Base-by-base conservation (phyloP, 441 rosid genomes). In the Jatropha multifida region DNA sequence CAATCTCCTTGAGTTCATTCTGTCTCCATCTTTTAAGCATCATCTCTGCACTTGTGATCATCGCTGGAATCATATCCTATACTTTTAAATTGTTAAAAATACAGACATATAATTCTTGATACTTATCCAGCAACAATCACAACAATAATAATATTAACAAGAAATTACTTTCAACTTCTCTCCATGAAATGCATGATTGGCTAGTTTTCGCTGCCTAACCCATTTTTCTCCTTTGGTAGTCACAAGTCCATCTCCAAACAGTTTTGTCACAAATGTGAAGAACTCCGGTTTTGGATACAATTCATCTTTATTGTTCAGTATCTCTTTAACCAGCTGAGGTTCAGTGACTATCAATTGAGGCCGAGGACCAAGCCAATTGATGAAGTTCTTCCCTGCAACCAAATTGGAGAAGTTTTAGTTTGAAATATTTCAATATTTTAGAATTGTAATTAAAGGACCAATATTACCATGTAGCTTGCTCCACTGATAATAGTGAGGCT, bases 161-260 rank as follows among this genome's bases (percentile, higher is more conserved):
- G 9, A 60, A 20, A 9, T 69, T 77, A 82, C 84, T 76, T 76
- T 83, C 74, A 82, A 70, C 79, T 74, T 67, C 15, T 84, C 83
- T 27, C 73, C 79, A 71, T 79, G 84, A 76, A 86, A 86, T 17
- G 82, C 83, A 67, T 83, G 78, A 77, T 79, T 80, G 66, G 85
- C 88, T 18, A 83, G 75, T 67, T 82, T 85, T 20, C 87, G 74
- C 23, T 41, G 74, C 69, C 54, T 79, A 10, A 0, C 44, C 86
- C 88, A 85, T 62, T 83, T 85, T 48, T 74, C 86, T 0, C 79
- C 85, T 52, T 0, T 26, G 5, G 80, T 17, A 1, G 81, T 52
- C 7, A 70, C 76, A 6, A 82, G 80, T 40, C 90, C 88, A 49
- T 80, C 79, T 2, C 88, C 87, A 1, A 85, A 18, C 20, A 84